Evolutionary conservation across 1,284 basidiomycete species (phyloP).

Genomic region (Ganoderma multipileum): DNA sequence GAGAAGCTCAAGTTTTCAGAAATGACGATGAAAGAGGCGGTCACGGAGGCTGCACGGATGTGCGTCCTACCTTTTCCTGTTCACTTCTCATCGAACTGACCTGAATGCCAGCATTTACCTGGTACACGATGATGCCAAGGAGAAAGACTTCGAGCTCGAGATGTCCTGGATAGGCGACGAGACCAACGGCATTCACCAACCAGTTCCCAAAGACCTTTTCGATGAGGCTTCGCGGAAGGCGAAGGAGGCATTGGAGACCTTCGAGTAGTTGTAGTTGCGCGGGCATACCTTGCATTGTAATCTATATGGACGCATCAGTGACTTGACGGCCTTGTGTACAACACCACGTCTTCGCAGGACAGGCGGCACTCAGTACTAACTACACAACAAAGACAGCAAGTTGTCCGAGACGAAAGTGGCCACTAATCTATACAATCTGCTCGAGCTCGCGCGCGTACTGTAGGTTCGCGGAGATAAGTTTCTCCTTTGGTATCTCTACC

Average conservation of each 20-base stretch:
- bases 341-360: not conserved
- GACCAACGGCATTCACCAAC: slow-evolving; percentile 80
- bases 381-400: slow-evolving; percentile 26
- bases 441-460: slow-evolving; percentile 86
- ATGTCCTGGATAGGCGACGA: slow-evolving; percentile 96
- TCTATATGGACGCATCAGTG: slow-evolving; percentile 27
- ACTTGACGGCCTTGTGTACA: slow-evolving; percentile 16
- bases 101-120: slow-evolving; percentile 82
- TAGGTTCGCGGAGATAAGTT: slow-evolving; percentile 77
- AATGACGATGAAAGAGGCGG: slow-evolving; percentile 84
- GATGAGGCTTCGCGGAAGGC: slow-evolving; percentile 91
- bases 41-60: slow-evolving; percentile 95
- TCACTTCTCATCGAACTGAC: not conserved
- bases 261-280: slow-evolving; percentile 71
- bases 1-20: slow-evolving; percentile 92
- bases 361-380: slow-evolving; percentile 1
- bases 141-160: slow-evolving; percentile 98
- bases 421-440: slow-evolving; percentile 77
- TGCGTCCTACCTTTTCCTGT: slow-evolving; percentile 49
- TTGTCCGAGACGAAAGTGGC: slow-evolving; percentile 17
- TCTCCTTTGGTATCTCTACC: slow-evolving; percentile 83
- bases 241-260: slow-evolving; percentile 87
- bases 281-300: slow-evolving; percentile 31
- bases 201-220: slow-evolving; percentile 86
- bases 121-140: slow-evolving; percentile 97